A percentile compares a stretch with the other conserved stretches of the same genome.
Conservation (phyloP, 495 filamentous ascomycete genomes). For the Aspergillus sclerotiicarbonarius region DNA sequence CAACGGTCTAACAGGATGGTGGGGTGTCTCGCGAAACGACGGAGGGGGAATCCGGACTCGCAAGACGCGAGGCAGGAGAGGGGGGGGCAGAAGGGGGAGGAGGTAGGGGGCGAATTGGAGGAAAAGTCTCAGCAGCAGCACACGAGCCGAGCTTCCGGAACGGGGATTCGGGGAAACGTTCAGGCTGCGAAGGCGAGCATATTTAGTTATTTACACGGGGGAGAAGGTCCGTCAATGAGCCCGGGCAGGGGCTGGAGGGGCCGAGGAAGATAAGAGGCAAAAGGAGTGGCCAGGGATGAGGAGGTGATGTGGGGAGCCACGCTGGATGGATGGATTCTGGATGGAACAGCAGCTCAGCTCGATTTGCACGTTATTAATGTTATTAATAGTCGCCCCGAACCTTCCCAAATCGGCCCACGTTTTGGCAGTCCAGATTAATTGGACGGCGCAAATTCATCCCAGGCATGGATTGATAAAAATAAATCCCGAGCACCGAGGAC, state of each 20-base stretch:
- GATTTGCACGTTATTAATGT: too few relatives aligned
- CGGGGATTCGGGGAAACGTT: conserved; percentile 9
- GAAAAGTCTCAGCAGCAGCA: conserved; percentile 7
- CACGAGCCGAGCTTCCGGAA: conserved; percentile 19
- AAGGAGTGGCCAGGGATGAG: conserved; percentile 7
- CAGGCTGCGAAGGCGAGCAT: conserved; percentile 17
- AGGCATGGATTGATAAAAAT: too few relatives aligned
- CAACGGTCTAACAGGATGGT: conserved; percentile 5
- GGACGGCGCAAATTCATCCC: too few relatives aligned
- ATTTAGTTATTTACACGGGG: conserved; percentile 24
- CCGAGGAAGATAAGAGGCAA: conserved; percentile 1
- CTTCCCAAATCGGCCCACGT: too few relatives aligned
- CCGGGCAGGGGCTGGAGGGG: not conserved
- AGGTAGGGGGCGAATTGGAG: not conserved
- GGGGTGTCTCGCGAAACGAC: not conserved
- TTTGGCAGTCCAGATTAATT: too few relatives aligned
- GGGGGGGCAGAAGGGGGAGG: not conserved
- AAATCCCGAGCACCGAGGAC: too few relatives aligned
- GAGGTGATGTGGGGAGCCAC: conserved; percentile 16
- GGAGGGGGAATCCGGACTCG: not conserved
- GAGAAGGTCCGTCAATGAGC: conserved; percentile 1
- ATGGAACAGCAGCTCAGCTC: not conserved
- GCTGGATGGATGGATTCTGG: conserved; percentile 19
- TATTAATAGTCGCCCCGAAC: too few relatives aligned
- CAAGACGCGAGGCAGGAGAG: not conserved